Evolutionary conservation across 306 rosid genomes (phyloP).

Genomic region (Sicyos baderoa): DNA sequence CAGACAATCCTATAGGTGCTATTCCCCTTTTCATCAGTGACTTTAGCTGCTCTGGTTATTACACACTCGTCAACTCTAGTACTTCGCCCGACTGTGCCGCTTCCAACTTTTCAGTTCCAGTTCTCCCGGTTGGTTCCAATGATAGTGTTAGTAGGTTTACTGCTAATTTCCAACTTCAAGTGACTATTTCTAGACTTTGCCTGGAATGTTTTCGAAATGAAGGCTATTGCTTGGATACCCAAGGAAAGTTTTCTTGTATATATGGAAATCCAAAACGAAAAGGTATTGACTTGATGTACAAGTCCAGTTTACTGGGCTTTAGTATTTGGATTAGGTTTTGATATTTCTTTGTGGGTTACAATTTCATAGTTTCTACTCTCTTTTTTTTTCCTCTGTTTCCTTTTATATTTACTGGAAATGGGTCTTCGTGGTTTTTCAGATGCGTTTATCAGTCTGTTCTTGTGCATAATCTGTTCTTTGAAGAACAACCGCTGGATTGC

Average conservation of each 20-base stretch:
- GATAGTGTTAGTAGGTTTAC: not conserved
- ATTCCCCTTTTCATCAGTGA: not conserved
- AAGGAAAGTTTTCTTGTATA: not conserved
- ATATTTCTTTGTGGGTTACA: not conserved
- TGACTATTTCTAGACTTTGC: not conserved
- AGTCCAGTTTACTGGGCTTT: not conserved
- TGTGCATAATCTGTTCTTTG: not conserved
- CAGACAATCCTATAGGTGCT: not conserved
- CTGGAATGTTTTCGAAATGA: not conserved
- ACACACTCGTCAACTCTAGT: not conserved
- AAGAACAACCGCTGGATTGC: not conserved
- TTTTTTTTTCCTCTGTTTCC: not conserved
- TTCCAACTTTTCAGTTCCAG: not conserved
- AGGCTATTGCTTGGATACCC: not conserved
- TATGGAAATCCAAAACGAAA: not conserved
- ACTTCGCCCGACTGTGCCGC: not conserved
- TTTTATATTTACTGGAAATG: not conserved
- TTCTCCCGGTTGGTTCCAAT: conserved; percentile 1
- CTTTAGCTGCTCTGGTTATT: not conserved
- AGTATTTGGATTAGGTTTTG: not conserved
- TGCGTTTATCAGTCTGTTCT: not conserved
- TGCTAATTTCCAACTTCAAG: conserved; percentile 12
- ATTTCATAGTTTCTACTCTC: not conserved
- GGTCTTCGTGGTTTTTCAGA: not conserved
- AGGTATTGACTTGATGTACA: conserved; percentile 4